phyloP scores from a whole-genome alignment of 345 rosid genomes.

The Syzygium jambos region DNA sequence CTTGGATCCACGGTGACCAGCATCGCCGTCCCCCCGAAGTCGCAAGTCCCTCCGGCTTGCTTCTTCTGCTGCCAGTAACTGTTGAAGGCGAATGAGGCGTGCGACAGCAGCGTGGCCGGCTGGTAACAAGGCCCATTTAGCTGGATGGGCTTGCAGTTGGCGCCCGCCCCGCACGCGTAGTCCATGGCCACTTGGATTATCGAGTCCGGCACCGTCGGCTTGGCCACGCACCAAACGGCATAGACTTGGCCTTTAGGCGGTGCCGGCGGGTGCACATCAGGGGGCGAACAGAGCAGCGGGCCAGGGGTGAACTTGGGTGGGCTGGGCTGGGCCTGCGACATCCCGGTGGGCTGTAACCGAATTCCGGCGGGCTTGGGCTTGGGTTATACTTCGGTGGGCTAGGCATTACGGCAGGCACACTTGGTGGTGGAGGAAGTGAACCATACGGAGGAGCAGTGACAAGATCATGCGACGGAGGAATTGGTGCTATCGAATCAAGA shows the following conservation, averaged over 20 bases:
- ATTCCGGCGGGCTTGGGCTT: neutral
- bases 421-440: neutral
- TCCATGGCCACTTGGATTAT: slow-evolving; percentile 6
- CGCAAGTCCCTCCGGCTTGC: slow-evolving; percentile 8
- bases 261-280: neutral
- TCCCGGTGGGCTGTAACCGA: neutral
- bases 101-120: slow-evolving; percentile 1
- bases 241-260: neutral
- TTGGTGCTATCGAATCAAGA: neutral
- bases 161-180: slow-evolving; percentile 13
- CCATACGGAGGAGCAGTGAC: neutral
- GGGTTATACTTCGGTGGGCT: neutral
- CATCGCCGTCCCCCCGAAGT: slow-evolving; percentile 10
- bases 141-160: slow-evolving; percentile 6
- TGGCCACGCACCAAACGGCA: slow-evolving; percentile 9
- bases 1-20: slow-evolving; percentile 10
- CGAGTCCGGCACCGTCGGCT: slow-evolving; percentile 8
- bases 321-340: neutral
- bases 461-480: neutral
- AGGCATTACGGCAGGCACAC: neutral
- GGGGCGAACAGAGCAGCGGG: neutral
- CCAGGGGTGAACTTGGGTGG: neutral
- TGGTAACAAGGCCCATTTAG: slow-evolving; percentile 3
- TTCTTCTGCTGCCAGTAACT: slow-evolving; percentile 9
- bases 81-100: slow-evolving; percentile 11